Conservation (phyloP, 768 basidiomycete genomes). For the Mycena pura region DNA sequence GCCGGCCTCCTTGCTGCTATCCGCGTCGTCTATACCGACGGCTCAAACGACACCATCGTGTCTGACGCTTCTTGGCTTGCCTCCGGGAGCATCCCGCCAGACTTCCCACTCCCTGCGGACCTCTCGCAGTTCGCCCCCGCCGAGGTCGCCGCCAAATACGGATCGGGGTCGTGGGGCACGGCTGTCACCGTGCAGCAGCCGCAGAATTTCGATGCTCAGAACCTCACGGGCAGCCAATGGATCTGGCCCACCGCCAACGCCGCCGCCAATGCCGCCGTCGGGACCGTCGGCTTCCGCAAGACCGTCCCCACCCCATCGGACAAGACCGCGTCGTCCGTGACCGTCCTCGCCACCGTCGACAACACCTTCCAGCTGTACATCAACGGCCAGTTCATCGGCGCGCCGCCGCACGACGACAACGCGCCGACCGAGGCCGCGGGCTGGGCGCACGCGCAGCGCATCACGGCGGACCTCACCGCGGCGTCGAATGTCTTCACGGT, state of each 20-base stretch:
- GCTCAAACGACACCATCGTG: constrained; percentile 6
- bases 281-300: constrained; percentile 20
- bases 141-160: constrained; percentile 8
- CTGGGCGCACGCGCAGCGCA: constrained; percentile 15
- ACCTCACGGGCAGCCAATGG: constrained; percentile 14
- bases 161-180: constrained; percentile 16
- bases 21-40: constrained; percentile 6
- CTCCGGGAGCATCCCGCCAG: constrained; percentile 5
- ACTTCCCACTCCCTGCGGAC: constrained; percentile 18
- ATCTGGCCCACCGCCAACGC: constrained; percentile 15
- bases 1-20: constrained; percentile 22
- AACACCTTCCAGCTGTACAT: constrained; percentile 15
- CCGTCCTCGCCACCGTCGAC: constrained; percentile 8
- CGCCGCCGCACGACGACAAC: constrained; percentile 10
- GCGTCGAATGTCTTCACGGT: constrained; percentile 13
- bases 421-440: background rate
- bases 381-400: constrained; percentile 19
- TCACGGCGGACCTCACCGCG: constrained; percentile 5
- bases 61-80: constrained; percentile 17
- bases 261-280: background rate
- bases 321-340: constrained; percentile 10
- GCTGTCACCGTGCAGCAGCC: background rate
- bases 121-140: constrained; percentile 10
- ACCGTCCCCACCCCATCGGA: background rate
- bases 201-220: background rate